These are phyloP conservation scores for Penicillium canescens DNA, from an alignment of 495 filamentous ascomycete genomes.

Conservation along the genomic window DNA sequence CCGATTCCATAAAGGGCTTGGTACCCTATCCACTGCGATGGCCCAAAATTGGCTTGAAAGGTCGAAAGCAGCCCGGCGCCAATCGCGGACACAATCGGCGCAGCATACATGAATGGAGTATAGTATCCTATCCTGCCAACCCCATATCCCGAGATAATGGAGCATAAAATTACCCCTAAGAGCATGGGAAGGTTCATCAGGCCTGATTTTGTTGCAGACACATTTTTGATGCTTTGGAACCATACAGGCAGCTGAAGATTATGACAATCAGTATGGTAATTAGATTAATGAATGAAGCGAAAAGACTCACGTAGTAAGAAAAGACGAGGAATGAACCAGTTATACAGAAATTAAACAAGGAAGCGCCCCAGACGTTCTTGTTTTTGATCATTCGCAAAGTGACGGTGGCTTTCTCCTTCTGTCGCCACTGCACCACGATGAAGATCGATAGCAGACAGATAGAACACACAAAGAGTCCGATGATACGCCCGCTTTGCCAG, in stretches of 20 bases:
- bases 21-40: conserved; percentile 3
- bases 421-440: neutral
- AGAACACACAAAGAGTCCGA: neutral
- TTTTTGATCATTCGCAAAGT: neutral
- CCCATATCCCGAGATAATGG: conserved; percentile 29
- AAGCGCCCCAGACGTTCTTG: neutral
- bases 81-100: neutral
- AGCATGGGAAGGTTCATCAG: conserved; percentile 68
- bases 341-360: neutral
- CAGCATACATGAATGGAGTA: neutral
- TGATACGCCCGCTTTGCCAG: neutral
- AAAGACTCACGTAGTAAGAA: neutral
- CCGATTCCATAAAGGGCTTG: conserved; percentile 1
- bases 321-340: neutral
- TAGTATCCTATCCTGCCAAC: neutral
- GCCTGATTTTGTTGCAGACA: conserved; percentile 60
- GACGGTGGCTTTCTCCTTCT: neutral
- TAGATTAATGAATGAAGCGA: too few species aligned
- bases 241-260: conserved; percentile 65
- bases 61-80: neutral
- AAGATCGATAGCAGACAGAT: neutral
- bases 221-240: conserved; percentile 73
- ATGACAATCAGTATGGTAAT: neutral
- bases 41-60: neutral
- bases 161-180: conserved; percentile 52